Evolutionary conservation across 768 basidiomycete species (phyloP).

Genomic region (Agrocybe pediades): DNA sequence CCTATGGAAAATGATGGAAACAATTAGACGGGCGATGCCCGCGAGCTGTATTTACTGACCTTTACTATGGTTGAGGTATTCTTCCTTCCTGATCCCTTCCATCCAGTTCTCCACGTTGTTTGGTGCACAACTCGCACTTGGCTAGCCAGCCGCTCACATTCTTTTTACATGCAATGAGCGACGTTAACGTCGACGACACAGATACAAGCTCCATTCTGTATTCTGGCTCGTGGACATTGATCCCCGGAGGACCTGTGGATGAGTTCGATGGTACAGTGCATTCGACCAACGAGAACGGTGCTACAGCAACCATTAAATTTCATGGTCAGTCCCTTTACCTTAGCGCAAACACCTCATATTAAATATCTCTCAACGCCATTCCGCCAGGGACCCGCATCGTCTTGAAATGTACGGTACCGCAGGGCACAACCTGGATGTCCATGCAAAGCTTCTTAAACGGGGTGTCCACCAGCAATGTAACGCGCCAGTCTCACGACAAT

Average conservation of each 20-base stretch:
- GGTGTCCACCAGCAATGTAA: background rate
- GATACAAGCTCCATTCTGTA: slow-evolving; percentile 5
- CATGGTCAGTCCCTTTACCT: slow-evolving; percentile 4
- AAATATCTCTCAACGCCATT: background rate
- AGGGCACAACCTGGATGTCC: slow-evolving; percentile 1
- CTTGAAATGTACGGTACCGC: slow-evolving; percentile 10
- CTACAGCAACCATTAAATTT: slow-evolving; percentile 9
- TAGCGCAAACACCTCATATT: no score
- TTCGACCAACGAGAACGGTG: slow-evolving; percentile 9
- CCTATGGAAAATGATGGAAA: no score
- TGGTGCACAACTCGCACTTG: background rate
- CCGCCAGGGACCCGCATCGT: slow-evolving; percentile 9
- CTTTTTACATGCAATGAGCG: slow-evolving; percentile 1
- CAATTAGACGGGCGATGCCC: no score
- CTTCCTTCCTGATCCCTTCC: background rate
- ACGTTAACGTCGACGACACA: slow-evolving; percentile 7
- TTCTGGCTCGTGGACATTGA: slow-evolving; percentile 9
- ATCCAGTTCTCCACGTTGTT: background rate
- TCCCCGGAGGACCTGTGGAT: background rate
- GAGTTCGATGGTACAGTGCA: slow-evolving; percentile 2
- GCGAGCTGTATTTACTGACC: no score
- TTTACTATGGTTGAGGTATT: no score
- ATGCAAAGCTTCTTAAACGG: slow-evolving; percentile 10
- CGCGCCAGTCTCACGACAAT: slow-evolving; percentile 1
- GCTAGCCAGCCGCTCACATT: slow-evolving; percentile 1